Conservation (phyloP, 106 monocot species). For the Ottelia alismoides region DNA sequence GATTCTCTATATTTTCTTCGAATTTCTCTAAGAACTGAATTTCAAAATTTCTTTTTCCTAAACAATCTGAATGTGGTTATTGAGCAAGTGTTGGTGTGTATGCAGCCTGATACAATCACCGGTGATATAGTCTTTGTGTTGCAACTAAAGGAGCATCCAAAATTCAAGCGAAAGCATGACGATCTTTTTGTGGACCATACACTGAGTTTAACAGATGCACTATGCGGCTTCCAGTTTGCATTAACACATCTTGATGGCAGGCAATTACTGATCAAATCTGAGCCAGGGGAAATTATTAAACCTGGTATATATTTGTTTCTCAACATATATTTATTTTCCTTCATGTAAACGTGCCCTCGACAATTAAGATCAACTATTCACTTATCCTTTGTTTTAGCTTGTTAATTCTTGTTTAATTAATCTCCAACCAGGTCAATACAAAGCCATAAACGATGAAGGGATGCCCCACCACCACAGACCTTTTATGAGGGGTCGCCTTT, state of each 20-base stretch:
- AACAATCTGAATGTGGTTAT: no score
- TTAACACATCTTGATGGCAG: constrained; percentile 65
- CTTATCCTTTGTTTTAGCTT: background rate
- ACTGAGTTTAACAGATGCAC: constrained; percentile 51
- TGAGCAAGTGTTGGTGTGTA: no score
- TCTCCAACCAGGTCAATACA: constrained; percentile 30
- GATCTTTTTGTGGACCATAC: constrained; percentile 54
- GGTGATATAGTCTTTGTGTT: constrained; percentile 57
- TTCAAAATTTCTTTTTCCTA: no score
- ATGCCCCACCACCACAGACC: constrained; percentile 52
- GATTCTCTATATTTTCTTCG: background rate
- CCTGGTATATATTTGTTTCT: constrained; percentile 33
- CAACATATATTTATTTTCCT: background rate
- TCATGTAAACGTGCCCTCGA: background rate
- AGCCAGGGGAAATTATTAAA: constrained; percentile 53
- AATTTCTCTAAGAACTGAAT: no score
- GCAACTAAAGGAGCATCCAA: constrained; percentile 56
- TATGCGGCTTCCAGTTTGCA: constrained; percentile 55
- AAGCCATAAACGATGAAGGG: constrained; percentile 59
- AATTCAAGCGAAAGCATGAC: constrained; percentile 43
- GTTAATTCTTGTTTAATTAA: background rate
- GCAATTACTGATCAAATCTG: constrained; percentile 47
- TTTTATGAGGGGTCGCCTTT: constrained; percentile 57
- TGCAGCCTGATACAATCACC: constrained; percentile 50
- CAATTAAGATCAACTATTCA: background rate